Evolutionary conservation across 768 basidiomycete species (phyloP), one percentile per base, ranked within the genome.

Genomic region (Glaciozyma antarctica): DNA sequence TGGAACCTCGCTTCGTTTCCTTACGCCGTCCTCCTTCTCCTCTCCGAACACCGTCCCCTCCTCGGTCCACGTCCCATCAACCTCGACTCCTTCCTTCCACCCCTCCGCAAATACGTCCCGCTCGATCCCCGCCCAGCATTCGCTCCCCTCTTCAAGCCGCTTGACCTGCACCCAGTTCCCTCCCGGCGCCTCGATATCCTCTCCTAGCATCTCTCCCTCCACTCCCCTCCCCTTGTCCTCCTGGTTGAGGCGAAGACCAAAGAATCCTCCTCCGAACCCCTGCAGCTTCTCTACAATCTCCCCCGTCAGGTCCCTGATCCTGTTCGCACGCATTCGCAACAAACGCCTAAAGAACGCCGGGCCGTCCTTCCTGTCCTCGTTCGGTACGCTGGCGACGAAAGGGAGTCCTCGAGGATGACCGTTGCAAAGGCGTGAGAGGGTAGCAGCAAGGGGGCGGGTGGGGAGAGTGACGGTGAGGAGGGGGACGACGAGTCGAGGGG

Each of bases 391-490:
- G 15, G 77, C 71, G 64, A 77, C 76, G 72, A 75, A 81, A 6
- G 79, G 74, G 12, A 75, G 60, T 6, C 80, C 81, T 10, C 76
- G 76, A 13, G 72, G 49, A 21, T 74, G 72, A 7, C 72, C 72
- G 51, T 72, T 75, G 47, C 75, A 71, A 26, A 80, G 75, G 16
- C 79, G 77, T 8, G 73, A 60, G 34, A 81, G 44, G 51, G 76
- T 73, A 13, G 74, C 56, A 5, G 78, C 79, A 41, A 81, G 73
- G 0, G 81, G 80, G 22, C 80, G 79, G 12, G 80, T 81, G 13
- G 80, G 76, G 44, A 79, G 62, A 1, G 79, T 80, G 53, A 80
- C 63, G 16, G 78, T 75, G 22, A 81, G 43, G 45, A 81, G 64
- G 0, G 81, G 80, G 16, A 64, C 38, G 38, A 41, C 38, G 38